Base-by-base conservation (phyloP, 305 asterid genomes). In the Plantago lanceolata region DNA sequence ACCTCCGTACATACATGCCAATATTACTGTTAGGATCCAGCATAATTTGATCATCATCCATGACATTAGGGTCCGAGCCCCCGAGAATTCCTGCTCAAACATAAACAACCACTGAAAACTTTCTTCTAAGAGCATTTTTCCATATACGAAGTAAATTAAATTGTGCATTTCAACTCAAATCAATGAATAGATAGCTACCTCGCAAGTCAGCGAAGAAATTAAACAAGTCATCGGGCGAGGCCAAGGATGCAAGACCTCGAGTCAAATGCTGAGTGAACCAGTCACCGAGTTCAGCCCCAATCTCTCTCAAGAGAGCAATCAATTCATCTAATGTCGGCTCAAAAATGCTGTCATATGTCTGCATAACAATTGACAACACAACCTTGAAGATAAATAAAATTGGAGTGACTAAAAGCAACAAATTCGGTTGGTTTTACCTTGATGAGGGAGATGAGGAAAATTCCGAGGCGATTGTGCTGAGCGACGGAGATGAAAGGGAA, bases 11-110 rank as follows among this genome's bases (percentile, higher is more conserved):
- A 75, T 85, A 92, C 72, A 89, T 75, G 65, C 98, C 98, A 66
- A 85, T 75, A 59, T 52, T 82, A 74, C 97, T 87, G 70, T 79
- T 84, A 24, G 98, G 94, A 69, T 89, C 97, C 69, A 92, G 80
- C 84, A 84, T 80, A 66, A 87, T 87, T 75, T 84, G 96, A 74
- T 89, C 95, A 54, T 89, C 97, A 61, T 92, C 98, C 82, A 85
- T 68, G 37, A 70, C 86, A 73, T 64, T 84, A 19, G 86, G 66
- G 53, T 89, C 93, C 2, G 87, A 64, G 19, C 83, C 94, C 64
- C 88, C 95, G 16, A 92, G 79, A 57, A 85, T 83, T 68, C 92
- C 98, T 91, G 73, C 48, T 51, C 31, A 71, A 44, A 44, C 48
- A 37, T 33, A 43, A 19, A 24, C 12, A 71, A 24, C 13, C 48